Percentiles rank a stretch among this genome's conserved stretches.
phyloP scores from a whole-genome alignment of 768 basidiomycete genomes.

The Pisolithus microcarpus region DNA sequence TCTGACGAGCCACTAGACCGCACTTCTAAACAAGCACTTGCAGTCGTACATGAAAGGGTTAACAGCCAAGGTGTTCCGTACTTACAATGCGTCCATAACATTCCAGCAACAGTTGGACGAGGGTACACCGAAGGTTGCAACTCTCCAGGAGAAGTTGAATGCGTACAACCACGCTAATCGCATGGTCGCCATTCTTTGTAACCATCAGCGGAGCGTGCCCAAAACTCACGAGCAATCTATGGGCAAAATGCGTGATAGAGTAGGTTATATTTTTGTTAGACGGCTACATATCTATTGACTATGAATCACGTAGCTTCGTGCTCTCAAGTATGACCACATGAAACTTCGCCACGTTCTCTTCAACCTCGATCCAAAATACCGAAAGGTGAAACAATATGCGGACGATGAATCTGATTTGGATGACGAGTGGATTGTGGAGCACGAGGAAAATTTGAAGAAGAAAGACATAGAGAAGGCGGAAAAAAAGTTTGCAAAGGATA shows the following conservation, averaged over 20 bases:
- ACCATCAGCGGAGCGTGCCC: slow-evolving; percentile 93
- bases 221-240: slow-evolving; percentile 92
- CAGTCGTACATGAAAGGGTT: slow-evolving; percentile 93
- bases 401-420: slow-evolving; percentile 92
- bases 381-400: slow-evolving; percentile 71
- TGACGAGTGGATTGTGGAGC: slow-evolving; percentile 77
- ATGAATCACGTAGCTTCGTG: slow-evolving; percentile 55
- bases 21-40: slow-evolving; percentile 85
- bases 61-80: slow-evolving; percentile 99
- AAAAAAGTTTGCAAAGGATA: slow-evolving; percentile 94
- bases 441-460: slow-evolving; percentile 70
- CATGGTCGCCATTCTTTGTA: slow-evolving; percentile 94
- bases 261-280: slow-evolving; percentile 27
- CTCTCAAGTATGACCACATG: slow-evolving; percentile 95
- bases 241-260: slow-evolving; percentile 91
- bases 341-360: slow-evolving; percentile 89
- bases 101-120: slow-evolving; percentile 88
- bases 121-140: slow-evolving; percentile 57
- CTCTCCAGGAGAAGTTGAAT: slow-evolving; percentile 92
- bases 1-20: slow-evolving; percentile 46
- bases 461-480: slow-evolving; percentile 85
- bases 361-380: slow-evolving; percentile 65
- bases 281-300: slow-evolving; percentile 2
- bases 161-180: slow-evolving; percentile 98
- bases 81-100: slow-evolving; percentile 95